phyloP scores from a whole-genome alignment of 208 protist species.

The Crithidia sp. region DNA sequence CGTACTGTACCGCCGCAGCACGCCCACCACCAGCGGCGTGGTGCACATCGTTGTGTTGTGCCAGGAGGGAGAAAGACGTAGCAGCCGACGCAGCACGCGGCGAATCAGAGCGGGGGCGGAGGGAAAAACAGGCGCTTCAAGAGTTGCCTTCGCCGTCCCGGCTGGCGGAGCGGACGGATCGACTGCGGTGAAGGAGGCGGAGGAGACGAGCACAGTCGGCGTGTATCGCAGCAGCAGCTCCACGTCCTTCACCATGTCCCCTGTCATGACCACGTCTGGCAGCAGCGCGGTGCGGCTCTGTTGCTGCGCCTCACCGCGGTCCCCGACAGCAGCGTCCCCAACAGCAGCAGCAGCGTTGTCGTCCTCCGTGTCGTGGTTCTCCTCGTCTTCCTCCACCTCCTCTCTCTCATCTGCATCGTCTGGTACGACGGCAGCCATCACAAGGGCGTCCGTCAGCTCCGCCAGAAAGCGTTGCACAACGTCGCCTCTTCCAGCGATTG shows the following conservation, averaged over 20 bases:
- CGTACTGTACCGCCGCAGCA: constrained; percentile 35
- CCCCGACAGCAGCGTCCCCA: not conserved
- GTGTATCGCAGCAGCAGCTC: constrained; percentile 15
- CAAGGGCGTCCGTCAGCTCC: constrained; percentile 15
- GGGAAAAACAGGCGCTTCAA: not conserved
- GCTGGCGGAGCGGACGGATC: not conserved
- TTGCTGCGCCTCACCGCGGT: not conserved
- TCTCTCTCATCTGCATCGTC: not conserved
- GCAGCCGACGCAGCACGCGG: constrained; percentile 22
- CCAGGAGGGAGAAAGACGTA: constrained; percentile 22
- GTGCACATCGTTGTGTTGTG: constrained; percentile 28
- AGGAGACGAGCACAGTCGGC: not conserved
- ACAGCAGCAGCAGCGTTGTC: not conserved
- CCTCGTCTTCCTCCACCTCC: not conserved
- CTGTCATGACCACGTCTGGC: constrained; percentile 7
- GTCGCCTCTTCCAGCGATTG: not conserved
- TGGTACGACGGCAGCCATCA: constrained; percentile 3
- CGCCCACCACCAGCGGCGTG: constrained; percentile 39
- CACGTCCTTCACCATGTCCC: constrained; percentile 16
- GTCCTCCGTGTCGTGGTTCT: not conserved
- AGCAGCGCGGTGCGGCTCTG: not conserved
- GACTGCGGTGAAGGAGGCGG: not conserved
- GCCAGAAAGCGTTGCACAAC: constrained; percentile 9
- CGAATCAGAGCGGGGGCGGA: not conserved
- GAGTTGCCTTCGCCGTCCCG: not conserved